Evolutionary conservation across 129 eudicot genomes (phyloP).

Genomic region (Rutidosis leptorrhynchoides): DNA sequence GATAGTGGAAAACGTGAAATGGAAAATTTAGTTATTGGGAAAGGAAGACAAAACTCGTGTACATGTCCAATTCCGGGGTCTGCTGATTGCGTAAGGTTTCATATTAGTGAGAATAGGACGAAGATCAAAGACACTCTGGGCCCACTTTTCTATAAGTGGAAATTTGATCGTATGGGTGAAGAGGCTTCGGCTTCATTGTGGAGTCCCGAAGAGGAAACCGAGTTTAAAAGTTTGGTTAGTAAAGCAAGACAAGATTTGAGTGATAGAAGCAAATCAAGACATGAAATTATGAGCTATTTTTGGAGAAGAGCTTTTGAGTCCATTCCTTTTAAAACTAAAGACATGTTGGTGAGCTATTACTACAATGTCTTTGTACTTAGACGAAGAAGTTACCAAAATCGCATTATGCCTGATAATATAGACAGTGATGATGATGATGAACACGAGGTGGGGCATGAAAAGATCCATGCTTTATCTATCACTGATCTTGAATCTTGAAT

Average conservation of each 20-base stretch:
- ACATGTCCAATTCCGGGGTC: constrained; percentile 48
- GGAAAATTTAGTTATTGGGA: constrained; percentile 37
- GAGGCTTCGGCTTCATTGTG: constrained; percentile 69
- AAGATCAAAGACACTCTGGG: constrained; percentile 52
- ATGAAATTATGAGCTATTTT: constrained; percentile 34
- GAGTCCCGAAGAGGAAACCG: constrained; percentile 60
- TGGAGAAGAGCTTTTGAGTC: constrained; percentile 45
- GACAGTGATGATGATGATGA: constrained; percentile 96
- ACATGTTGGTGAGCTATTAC: constrained; percentile 68
- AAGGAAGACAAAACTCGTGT: constrained; percentile 49
- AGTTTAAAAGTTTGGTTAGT: constrained; percentile 49
- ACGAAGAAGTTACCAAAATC: constrained; percentile 73
- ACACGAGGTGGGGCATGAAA: constrained; percentile 42
- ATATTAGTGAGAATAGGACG: constrained; percentile 63
- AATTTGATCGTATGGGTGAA: constrained; percentile 79
- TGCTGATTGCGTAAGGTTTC: constrained; percentile 59
- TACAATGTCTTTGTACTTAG: constrained; percentile 57
- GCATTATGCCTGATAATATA: constrained; percentile 52
- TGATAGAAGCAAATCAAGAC: constrained; percentile 26
- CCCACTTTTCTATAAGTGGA: constrained; percentile 55
- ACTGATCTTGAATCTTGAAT: constrained; percentile 48
- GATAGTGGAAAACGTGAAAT: not conserved
- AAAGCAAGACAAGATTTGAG: constrained; percentile 32
- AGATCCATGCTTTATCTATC: constrained; percentile 24
- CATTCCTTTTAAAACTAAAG: constrained; percentile 57